Evolutionary conservation across 495 filamentous ascomycete species (phyloP).

Genomic region (Penicillium simplicissimum): DNA sequence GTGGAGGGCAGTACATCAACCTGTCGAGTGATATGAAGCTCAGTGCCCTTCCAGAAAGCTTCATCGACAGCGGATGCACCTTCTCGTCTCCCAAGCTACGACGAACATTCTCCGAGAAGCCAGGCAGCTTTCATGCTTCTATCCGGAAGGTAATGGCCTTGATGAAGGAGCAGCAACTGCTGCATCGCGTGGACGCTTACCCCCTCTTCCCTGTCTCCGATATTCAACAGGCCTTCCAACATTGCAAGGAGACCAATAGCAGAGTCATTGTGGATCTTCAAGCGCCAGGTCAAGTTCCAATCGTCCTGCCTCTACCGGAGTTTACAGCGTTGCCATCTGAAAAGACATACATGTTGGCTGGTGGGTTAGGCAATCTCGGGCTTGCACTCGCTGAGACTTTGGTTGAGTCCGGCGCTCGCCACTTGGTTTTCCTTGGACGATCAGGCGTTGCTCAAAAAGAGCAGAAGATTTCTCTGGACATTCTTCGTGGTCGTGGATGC

Average conservation of each 20-base stretch:
- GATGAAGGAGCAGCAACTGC: slow-evolving; percentile 20
- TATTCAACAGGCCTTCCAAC: slow-evolving; percentile 16
- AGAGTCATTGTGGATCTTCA: slow-evolving; percentile 20
- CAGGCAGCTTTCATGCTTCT: slow-evolving; percentile 15
- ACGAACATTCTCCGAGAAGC: slow-evolving; percentile 17
- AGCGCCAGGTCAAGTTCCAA: slow-evolving; percentile 23
- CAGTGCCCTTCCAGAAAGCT: slow-evolving; percentile 23
- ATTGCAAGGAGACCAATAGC: slow-evolving; percentile 10
- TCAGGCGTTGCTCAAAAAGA: slow-evolving; percentile 24
- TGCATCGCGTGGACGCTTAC: slow-evolving; percentile 20
- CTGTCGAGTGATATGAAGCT: slow-evolving; percentile 27
- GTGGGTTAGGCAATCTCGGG: slow-evolving; percentile 41
- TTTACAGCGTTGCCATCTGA: slow-evolving; percentile 14
- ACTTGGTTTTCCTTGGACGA: slow-evolving; percentile 40
- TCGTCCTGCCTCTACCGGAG: slow-evolving; percentile 20
- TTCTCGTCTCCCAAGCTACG: slow-evolving; percentile 18
- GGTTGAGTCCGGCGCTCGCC: slow-evolving; percentile 34
- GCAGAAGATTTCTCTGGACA: slow-evolving; percentile 23
- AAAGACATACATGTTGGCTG: slow-evolving; percentile 33
- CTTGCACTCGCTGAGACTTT: slow-evolving; percentile 36
- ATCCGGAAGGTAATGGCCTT: slow-evolving; percentile 19
- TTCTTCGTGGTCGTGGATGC: slow-evolving; percentile 25
- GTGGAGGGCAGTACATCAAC: slow-evolving; percentile 27
- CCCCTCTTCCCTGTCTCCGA: slow-evolving; percentile 16
- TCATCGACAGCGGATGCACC: slow-evolving; percentile 24